Evolutionary conservation across 2,329 filamentous ascomycete genomes (phyloP).

Genomic region (Fusarium musae): DNA sequence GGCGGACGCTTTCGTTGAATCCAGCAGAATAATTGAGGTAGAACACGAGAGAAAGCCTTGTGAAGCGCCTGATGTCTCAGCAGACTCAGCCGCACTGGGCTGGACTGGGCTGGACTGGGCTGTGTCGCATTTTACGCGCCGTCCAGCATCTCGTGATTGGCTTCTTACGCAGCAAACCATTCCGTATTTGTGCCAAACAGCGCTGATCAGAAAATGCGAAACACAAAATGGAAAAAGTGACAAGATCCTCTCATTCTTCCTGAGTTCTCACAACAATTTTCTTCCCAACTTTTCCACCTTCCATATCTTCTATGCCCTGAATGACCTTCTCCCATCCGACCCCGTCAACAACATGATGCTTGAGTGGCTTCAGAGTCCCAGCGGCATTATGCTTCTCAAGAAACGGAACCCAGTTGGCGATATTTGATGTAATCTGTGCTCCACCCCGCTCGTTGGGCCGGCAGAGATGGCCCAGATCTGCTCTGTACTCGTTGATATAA

Average conservation of each 20-base stretch:
- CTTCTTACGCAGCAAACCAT: background rate
- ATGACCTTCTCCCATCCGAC: slow-evolving; percentile 44
- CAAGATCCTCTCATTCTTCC: background rate
- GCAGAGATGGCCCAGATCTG: slow-evolving; percentile 42
- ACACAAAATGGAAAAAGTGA: background rate
- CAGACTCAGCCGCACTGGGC: slow-evolving; percentile 8
- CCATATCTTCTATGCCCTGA: slow-evolving; percentile 32
- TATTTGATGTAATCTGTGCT: slow-evolving; percentile 22
- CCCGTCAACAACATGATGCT: slow-evolving; percentile 36
- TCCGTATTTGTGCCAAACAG: background rate
- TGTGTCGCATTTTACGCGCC: background rate
- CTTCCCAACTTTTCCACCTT: slow-evolving; percentile 39
- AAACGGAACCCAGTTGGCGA: slow-evolving; percentile 28
- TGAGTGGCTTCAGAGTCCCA: slow-evolving; percentile 40
- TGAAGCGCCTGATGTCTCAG: background rate
- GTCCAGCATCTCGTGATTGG: background rate
- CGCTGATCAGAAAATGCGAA: background rate
- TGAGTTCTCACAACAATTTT: slow-evolving; percentile 43
- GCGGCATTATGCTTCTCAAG: slow-evolving; percentile 39
- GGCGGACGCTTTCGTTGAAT: accelerated
- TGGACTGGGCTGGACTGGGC: background rate
- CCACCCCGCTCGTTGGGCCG: slow-evolving; percentile 27
- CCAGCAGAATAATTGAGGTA: too few species aligned
- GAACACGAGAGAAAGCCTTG: background rate
- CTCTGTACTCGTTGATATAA: slow-evolving; percentile 41